These are phyloP conservation scores for Podospora pseudoanserina DNA, from an alignment of 495 filamentous ascomycete genomes.

Conservation along the genomic window DNA sequence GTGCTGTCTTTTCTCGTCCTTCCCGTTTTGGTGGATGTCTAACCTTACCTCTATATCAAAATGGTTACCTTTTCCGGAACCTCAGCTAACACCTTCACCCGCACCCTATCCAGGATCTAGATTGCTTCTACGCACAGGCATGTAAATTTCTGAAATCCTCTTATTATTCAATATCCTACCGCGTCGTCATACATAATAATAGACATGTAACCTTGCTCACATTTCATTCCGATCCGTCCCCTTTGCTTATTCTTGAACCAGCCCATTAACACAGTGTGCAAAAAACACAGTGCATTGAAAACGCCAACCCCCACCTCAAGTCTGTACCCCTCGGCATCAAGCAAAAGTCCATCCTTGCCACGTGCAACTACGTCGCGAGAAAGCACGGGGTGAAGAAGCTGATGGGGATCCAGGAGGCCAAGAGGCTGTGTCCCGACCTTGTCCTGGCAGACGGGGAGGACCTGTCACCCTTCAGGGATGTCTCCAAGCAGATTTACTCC, in stretches of 20 bases:
- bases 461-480: constrained; percentile 77
- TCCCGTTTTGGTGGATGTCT: not conserved
- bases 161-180: not conserved
- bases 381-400: constrained; percentile 74
- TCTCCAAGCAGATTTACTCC: constrained; percentile 72
- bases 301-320: constrained; percentile 69
- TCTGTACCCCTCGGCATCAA: constrained; percentile 61
- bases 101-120: constrained; percentile 61
- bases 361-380: constrained; percentile 91
- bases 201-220: not conserved
- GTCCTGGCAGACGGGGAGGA: constrained; percentile 86
- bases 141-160: not conserved
- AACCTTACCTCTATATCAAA: not conserved
- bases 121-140: constrained; percentile 92
- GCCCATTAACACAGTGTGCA: too few species aligned
- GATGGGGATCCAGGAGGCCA: constrained; percentile 76
- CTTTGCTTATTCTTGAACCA: constrained; percentile 9
- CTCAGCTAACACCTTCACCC: not conserved
- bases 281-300: constrained; percentile 56
- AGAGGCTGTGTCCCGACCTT: constrained; percentile 75
- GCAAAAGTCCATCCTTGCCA: constrained; percentile 86
- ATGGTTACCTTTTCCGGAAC: not conserved
- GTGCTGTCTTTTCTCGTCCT: not conserved
- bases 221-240: too few species aligned
- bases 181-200: not conserved